Conservation (phyloP, 768 basidiomycete species). For the Trametes sanguinea region DNA sequence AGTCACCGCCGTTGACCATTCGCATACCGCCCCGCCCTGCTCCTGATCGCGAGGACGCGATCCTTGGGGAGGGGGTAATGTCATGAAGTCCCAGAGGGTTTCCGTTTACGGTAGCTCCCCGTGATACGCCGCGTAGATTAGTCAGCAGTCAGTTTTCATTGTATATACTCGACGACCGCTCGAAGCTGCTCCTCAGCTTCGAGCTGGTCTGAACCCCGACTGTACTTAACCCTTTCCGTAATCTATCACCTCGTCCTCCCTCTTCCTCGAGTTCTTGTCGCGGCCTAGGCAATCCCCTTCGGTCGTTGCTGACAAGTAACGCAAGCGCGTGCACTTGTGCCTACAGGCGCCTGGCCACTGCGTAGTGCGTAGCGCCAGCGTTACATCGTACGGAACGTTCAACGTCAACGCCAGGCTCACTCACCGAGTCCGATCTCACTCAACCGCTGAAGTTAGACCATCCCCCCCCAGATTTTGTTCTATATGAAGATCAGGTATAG, state of each 20-base stretch:
- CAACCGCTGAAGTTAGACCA: no score
- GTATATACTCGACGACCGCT: neutral
- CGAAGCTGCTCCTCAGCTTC: neutral
- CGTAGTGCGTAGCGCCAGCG: no score
- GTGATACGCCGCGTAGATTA: neutral
- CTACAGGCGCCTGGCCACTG: no score
- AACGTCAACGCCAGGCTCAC: no score
- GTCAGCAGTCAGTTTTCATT: neutral
- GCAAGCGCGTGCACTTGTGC: no score
- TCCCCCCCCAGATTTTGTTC: no score
- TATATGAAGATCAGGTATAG: no score
- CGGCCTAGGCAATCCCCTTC: neutral
- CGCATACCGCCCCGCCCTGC: neutral
- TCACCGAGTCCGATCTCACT: no score
- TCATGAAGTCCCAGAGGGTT: neutral
- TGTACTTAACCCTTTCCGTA: neutral
- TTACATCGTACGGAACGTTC: no score
- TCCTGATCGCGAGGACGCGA: neutral
- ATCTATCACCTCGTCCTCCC: neutral
- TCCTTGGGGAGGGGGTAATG: neutral
- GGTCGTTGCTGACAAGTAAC: neutral
- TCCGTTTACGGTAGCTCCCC: neutral
- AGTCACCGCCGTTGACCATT: neutral
- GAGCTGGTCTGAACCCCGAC: neutral
- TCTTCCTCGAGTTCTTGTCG: neutral